phyloP scores from a whole-genome alignment of 2,329 filamentous ascomycete genomes.

The Aspergillus melleus region DNA sequence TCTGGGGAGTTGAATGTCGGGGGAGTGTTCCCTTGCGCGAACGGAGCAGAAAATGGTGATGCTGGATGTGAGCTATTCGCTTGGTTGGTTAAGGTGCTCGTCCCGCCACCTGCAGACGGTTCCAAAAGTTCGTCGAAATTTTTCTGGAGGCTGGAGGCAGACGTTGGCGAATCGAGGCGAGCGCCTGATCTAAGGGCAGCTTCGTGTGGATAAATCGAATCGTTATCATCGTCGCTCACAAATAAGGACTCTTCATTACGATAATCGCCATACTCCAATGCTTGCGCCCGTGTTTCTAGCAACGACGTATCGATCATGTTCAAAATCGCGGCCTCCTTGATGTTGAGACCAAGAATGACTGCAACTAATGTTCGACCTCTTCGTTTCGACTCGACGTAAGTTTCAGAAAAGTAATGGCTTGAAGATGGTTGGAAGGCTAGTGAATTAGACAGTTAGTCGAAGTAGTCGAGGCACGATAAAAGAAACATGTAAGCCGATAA shows the following conservation, averaged over 20 bases:
- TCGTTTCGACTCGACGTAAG: conserved; percentile 60
- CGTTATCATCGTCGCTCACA: conserved; percentile 38
- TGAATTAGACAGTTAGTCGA: conserved; percentile 19
- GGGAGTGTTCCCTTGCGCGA: background rate
- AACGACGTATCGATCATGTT: conserved; percentile 51
- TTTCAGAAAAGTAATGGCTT: conserved; percentile 56
- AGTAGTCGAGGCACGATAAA: background rate
- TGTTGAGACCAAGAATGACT: conserved; percentile 57
- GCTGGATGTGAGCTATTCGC: background rate
- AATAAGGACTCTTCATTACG: conserved; percentile 39
- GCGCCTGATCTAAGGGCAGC: conserved; percentile 6
- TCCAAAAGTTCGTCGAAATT: conserved; percentile 25
- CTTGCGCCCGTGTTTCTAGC: conserved; percentile 30
- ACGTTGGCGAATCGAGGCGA: conserved; percentile 5
- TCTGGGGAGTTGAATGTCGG: background rate
- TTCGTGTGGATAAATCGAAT: conserved; percentile 21
- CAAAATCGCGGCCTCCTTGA: conserved; percentile 50
- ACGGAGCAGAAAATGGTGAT: background rate
- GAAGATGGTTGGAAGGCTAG: conserved; percentile 45
- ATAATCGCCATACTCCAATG: conserved; percentile 14
- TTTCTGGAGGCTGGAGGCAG: conserved; percentile 15
- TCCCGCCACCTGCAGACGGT: background rate
- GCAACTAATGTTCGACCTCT: conserved; percentile 56
- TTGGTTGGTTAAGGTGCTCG: background rate
- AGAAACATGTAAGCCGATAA: background rate